Percentiles rank a stretch among this genome's conserved stretches.
Evolutionary conservation across 345 rosid genomes (phyloP).

Genomic region (Camelina laxa): DNA sequence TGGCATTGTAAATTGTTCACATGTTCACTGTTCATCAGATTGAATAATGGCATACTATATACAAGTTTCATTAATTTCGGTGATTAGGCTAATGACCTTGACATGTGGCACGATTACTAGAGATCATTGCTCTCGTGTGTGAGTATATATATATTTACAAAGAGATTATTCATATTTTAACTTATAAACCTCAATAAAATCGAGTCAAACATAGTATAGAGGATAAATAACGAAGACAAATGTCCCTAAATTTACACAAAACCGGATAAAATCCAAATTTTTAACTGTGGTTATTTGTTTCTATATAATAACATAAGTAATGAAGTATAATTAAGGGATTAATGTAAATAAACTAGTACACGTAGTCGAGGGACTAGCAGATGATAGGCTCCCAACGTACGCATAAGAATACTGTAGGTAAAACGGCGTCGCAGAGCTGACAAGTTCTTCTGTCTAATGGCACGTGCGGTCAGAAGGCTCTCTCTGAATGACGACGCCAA

Average conservation of each 20-base stretch:
- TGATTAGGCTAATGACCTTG: slow-evolving; percentile 20
- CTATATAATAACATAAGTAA: too few species aligned
- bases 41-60: background rate
- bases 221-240: too few species aligned
- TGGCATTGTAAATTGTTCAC: background rate
- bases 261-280: too few species aligned
- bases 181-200: too few species aligned
- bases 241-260: too few species aligned
- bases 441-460: slow-evolving; percentile 6
- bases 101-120: slow-evolving; percentile 17
- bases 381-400: background rate
- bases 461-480: slow-evolving; percentile 4
- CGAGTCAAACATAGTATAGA: too few species aligned
- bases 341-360: background rate
- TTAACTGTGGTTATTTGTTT: too few species aligned
- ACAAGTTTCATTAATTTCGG: background rate
- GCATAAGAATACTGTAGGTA: background rate
- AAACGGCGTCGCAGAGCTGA: background rate
- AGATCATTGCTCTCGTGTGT: slow-evolving; percentile 22
- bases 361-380: background rate
- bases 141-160: too few species aligned
- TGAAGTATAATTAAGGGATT: too few species aligned
- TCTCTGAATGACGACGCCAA: too few species aligned
- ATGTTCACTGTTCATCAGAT: slow-evolving; percentile 5
- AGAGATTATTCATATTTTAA: too few species aligned